A percentile compares a stretch with the other conserved stretches of the same genome.
These are phyloP conservation scores for Parastagonospora nodorum DNA, from an alignment of 2,329 filamentous ascomycete genomes.

Conservation along the genomic window DNA sequence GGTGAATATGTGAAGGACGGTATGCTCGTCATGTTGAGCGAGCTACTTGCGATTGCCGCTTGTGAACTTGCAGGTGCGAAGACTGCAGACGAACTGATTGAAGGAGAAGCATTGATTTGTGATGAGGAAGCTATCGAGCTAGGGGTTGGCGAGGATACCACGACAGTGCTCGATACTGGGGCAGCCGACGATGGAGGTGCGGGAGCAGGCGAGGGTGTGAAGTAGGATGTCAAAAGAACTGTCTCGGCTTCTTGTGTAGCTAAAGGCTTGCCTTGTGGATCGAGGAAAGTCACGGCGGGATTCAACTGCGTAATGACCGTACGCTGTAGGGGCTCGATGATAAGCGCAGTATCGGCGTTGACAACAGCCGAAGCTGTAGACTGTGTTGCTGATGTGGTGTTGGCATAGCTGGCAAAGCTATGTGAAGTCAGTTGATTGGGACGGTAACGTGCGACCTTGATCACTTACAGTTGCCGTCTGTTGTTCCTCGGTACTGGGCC, in stretches of 20 bases:
- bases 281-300: slow-evolving; percentile 40
- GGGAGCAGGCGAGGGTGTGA: slow-evolving; percentile 27
- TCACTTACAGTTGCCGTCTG: slow-evolving; percentile 35
- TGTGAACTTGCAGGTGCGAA: slow-evolving; percentile 14
- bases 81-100: slow-evolving; percentile 5
- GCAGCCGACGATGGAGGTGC: slow-evolving; percentile 7
- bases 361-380: slow-evolving; percentile 7
- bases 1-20: slow-evolving; percentile 35
- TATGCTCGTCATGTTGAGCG: slow-evolving; percentile 16
- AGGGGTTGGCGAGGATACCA: slow-evolving; percentile 4
- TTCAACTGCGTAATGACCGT: slow-evolving; percentile 33
- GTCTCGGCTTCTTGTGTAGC: slow-evolving; percentile 35
- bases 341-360: slow-evolving; percentile 39
- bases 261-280: slow-evolving; percentile 38
- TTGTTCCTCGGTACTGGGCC: slow-evolving; percentile 40
- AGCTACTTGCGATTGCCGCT: slow-evolving; percentile 17
- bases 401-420: slow-evolving; percentile 35
- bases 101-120: slow-evolving; percentile 6
- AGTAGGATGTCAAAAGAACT: slow-evolving; percentile 37
- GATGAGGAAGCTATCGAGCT: slow-evolving; percentile 11
- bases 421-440: slow-evolving; percentile 12
- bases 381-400: slow-evolving; percentile 22
- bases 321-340: slow-evolving; percentile 39
- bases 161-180: slow-evolving; percentile 13
- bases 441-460: neutral